Evolutionary conservation across 495 filamentous ascomycete species (phyloP), one percentile per base, ranked within the genome.

Genomic region (Evansstolkia leycettana): DNA sequence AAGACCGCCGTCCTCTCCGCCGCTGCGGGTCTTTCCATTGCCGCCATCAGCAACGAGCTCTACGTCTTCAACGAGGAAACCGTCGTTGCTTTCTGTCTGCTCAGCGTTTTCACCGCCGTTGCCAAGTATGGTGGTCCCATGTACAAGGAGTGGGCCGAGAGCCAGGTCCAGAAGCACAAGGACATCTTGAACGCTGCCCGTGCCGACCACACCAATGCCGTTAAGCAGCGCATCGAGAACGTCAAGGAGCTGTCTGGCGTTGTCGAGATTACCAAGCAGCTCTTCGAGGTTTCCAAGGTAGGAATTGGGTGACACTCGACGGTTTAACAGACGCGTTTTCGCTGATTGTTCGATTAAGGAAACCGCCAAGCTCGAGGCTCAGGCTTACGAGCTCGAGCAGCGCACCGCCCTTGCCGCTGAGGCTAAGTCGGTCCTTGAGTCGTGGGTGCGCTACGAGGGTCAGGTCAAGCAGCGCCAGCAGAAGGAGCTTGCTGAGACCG

Each of bases 21-120:
- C 39, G 79, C 78, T 39, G 85, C 92, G 56, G 88, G 85, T 68
- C 55, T 88, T 42, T 86, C 84, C 47, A 72, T 94, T 51, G 90
- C 87, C 54, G 92, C 90, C 52, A 87, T 99, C 68, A 89, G 82
- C 79, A 99, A 94, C 66, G 92, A 99, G 71, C 80, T 96, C 69
- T 99, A 95, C 62, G 84, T 99, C 58, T 70, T 99, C 61, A 99
- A 96, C 67, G 89, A 96, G 70, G 92, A 99, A 70, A 74, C 87
- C 39, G 78, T 99, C 50, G 82, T 92, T 48, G 81, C 82, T 36
- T 70, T 99, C 66, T 84, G 77, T 57, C 67, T 95, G 40, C 67
- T 96, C 50, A 85, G 76, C 51, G 80, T 95, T 41, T 95, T 92
- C 77, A 81, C 65, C 50, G 85, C 76, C 34, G 71, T 94, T 47